phyloP scores from a whole-genome alignment of 2,329 filamentous ascomycete genomes.

The Endocalyx cinctus region DNA sequence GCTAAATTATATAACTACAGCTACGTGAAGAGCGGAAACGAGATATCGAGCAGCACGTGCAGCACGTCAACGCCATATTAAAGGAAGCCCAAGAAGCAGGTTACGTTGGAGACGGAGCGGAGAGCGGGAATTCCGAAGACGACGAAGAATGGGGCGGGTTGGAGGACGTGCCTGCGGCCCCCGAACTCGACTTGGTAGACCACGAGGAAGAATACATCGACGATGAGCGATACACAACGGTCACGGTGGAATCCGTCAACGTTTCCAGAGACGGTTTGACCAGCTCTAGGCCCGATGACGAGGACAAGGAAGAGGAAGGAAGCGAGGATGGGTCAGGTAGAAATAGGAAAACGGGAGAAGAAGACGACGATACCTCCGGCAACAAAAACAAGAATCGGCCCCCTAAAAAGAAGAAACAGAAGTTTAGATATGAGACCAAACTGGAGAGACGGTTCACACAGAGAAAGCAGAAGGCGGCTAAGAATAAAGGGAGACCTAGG shows the following conservation, averaged over 20 bases:
- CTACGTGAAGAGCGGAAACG: slow-evolving; percentile 76
- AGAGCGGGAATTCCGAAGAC: slow-evolving; percentile 22
- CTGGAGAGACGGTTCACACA: slow-evolving; percentile 71
- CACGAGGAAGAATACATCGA: slow-evolving; percentile 93
- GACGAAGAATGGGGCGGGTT: slow-evolving; percentile 61
- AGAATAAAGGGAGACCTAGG: slow-evolving; percentile 38
- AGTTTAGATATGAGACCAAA: slow-evolving; percentile 91
- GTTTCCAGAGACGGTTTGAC: slow-evolving; percentile 70
- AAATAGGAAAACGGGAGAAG: slow-evolving; percentile 23
- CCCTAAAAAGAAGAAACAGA: slow-evolving; percentile 78
- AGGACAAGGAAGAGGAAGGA: slow-evolving; percentile 32
- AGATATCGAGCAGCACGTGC: slow-evolving; percentile 78
- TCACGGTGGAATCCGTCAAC: slow-evolving; percentile 86
- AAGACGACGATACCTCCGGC: slow-evolving; percentile 22
- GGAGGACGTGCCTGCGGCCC: slow-evolving; percentile 41
- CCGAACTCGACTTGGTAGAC: slow-evolving; percentile 51
- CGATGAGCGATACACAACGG: slow-evolving; percentile 92
- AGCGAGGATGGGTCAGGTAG: not conserved
- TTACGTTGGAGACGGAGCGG: slow-evolving; percentile 31
- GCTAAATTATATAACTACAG: too few relatives aligned
- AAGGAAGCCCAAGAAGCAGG: slow-evolving; percentile 53
- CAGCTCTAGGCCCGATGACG: slow-evolving; percentile 40
- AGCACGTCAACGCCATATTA: slow-evolving; percentile 68
- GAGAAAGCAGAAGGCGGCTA: slow-evolving; percentile 68
- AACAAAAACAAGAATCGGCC: slow-evolving; percentile 50